A percentile compares a stretch with the other conserved stretches of the same genome.
These are phyloP conservation scores for Colletotrichum sp. DNA, from an alignment of 2,329 filamentous ascomycete species.

Conservation along the genomic window DNA sequence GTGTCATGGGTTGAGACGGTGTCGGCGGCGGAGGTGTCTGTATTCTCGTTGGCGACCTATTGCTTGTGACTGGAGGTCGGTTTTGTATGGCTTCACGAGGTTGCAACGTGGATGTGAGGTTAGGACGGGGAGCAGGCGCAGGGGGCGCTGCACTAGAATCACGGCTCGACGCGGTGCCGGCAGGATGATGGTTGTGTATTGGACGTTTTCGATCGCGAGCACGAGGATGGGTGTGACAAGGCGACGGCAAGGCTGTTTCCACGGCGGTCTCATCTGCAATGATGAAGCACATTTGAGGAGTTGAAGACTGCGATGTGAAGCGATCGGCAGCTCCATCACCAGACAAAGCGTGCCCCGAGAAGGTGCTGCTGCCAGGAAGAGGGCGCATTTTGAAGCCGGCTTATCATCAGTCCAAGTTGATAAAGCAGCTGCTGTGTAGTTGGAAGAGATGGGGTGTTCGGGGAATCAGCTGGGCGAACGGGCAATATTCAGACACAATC, in stretches of 20 bases:
- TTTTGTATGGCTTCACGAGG: background rate
- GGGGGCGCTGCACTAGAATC: background rate
- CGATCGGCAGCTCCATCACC: conserved; percentile 7
- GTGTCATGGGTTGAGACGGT: conserved; percentile 50
- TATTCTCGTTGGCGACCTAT: background rate
- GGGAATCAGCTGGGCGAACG: background rate
- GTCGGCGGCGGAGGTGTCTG: conserved; percentile 19
- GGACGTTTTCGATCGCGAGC: conserved; percentile 38
- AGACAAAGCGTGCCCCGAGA: conserved; percentile 25
- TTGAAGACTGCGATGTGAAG: conserved; percentile 26
- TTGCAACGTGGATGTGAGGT: conserved; percentile 27
- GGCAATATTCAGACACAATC: background rate
- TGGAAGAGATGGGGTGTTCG: background rate
- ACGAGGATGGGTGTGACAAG: conserved; percentile 26
- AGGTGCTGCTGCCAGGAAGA: conserved; percentile 49
- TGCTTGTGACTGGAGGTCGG: background rate
- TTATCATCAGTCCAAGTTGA: background rate
- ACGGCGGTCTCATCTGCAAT: conserved; percentile 56
- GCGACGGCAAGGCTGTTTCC: conserved; percentile 39
- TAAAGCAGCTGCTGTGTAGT: background rate
- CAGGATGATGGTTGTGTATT: background rate
- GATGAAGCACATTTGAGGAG: conserved; percentile 57
- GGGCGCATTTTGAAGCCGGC: conserved; percentile 45
- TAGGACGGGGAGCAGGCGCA: background rate
- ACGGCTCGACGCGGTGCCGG: background rate